Evolutionary conservation across 106 monocot genomes (phyloP), one percentile per base, ranked within the genome.

Genomic region (Allium sativum): DNA sequence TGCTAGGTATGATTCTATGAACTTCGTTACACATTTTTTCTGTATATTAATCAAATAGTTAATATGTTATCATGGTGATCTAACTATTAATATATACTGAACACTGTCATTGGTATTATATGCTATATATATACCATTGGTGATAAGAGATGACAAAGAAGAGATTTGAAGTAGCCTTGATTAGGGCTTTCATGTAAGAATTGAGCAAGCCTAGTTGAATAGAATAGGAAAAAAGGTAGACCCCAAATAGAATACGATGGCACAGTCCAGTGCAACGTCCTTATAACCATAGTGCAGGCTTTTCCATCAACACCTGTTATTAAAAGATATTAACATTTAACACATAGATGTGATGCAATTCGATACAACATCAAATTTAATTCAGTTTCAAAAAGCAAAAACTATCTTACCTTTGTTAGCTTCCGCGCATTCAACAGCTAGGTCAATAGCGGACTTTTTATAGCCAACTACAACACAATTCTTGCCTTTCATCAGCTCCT

Each of bases 361-460:
- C 1, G 6, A 50, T 50, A 50, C 48, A 50, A 12, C 15, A 50
- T 50, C 13, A 50, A 15, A 50, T 12, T 31, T 31, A 5, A 31
- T 31, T 31, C 31, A 31, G 31, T 31, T 31, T 31, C 31, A 31
- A 3, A 5, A 31, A 5, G 2, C 31, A 31, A 3, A 5, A 31
- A 5, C 31, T 31, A 31, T 0, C 5, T 31, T 85, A 89, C 89
- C 93, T 78, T 80, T 70, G 59, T 94, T 94, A 18, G 78, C 80
- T 44, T 86, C 68, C 0, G 89, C 93, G 58, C 86, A 86, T 70
- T 94, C 93, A 9, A 72, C 22, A 44, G 93, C 93, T 50, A 94
- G 68, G 66, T 94, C 93, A 10, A 94, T 86, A 7, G 75, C 90
- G 0, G 90, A 87, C 68, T 95, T 95, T 81, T 84, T 84, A 70